Evolutionary conservation across 2,329 filamentous ascomycete genomes (phyloP).

Genomic region (Aspergillus floridensis): DNA sequence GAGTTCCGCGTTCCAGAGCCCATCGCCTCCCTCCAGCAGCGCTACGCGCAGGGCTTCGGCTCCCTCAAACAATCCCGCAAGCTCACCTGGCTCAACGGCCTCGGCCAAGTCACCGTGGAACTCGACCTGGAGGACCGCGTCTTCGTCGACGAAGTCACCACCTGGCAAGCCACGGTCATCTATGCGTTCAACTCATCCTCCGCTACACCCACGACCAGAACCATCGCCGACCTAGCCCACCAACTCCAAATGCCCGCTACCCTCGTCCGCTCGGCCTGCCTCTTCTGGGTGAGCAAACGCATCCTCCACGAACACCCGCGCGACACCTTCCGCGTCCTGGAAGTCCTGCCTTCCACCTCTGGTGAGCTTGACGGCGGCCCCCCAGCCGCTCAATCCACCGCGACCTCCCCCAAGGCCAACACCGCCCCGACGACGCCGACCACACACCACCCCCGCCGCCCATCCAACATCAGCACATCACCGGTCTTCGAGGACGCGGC

Average conservation of each 20-base stretch:
- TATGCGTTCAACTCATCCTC: constrained; percentile 66
- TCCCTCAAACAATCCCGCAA: constrained; percentile 78
- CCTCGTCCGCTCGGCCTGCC: constrained; percentile 58
- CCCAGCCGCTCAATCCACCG: neutral
- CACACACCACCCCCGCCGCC: neutral
- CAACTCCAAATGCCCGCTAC: constrained; percentile 55
- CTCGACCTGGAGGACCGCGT: constrained; percentile 79
- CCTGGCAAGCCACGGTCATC: constrained; percentile 85
- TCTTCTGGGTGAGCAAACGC: constrained; percentile 62
- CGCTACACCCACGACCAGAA: constrained; percentile 39
- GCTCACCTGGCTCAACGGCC: constrained; percentile 80
- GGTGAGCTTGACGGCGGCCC: constrained; percentile 25
- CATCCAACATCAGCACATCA: neutral
- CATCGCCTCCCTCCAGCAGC: constrained; percentile 58
- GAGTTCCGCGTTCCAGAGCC: constrained; percentile 46
- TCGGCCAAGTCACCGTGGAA: constrained; percentile 77
- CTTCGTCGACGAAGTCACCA: constrained; percentile 67
- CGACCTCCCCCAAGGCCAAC: neutral
- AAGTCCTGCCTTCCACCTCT: constrained; percentile 44
- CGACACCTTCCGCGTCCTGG: constrained; percentile 57
- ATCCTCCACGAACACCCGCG: constrained; percentile 49
- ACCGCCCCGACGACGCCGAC: neutral
- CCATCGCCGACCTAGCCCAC: constrained; percentile 45
- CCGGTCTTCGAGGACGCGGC: constrained; percentile 14
- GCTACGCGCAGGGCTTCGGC: constrained; percentile 75